Conservation (phyloP, 2,329 filamentous ascomycete species). For the Penicillium thymicola region DNA sequence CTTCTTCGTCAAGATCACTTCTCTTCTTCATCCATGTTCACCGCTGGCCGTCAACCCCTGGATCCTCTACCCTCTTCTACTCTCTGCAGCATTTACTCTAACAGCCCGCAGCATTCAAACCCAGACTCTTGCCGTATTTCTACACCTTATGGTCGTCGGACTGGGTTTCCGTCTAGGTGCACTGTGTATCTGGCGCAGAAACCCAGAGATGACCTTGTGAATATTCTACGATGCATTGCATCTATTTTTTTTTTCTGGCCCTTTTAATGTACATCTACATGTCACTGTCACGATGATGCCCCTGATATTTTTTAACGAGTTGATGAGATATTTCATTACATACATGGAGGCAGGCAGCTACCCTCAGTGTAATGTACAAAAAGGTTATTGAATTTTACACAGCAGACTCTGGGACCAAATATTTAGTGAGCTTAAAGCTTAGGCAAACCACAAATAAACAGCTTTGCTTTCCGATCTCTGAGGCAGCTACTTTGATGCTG, state of each 20-base stretch:
- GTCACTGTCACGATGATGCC: background rate
- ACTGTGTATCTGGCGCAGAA: conserved; percentile 32
- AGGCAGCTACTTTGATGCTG: too few relatives aligned
- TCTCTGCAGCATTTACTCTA: conserved; percentile 65
- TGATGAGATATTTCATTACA: background rate
- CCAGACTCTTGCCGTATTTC: conserved; percentile 42
- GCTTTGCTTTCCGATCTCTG: background rate
- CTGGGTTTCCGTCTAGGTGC: conserved; percentile 38
- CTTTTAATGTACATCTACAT: background rate
- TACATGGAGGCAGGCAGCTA: background rate
- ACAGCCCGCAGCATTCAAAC: conserved; percentile 33
- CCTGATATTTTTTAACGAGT: background rate
- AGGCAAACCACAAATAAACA: background rate
- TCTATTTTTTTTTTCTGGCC: background rate
- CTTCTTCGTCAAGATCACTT: conserved; percentile 67
- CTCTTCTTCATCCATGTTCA: conserved; percentile 65
- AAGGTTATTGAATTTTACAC: background rate
- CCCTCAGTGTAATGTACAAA: background rate
- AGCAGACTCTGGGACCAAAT: background rate
- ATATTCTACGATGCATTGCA: background rate
- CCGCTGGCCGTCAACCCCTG: conserved; percentile 66
- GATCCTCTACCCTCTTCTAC: conserved; percentile 64
- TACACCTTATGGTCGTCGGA: conserved; percentile 49
- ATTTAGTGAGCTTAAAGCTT: too few relatives aligned
- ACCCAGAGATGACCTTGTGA: background rate